Base-by-base conservation (phyloP, 1,139 yeast genomes). In the Wickerhamomyces sp. region DNA sequence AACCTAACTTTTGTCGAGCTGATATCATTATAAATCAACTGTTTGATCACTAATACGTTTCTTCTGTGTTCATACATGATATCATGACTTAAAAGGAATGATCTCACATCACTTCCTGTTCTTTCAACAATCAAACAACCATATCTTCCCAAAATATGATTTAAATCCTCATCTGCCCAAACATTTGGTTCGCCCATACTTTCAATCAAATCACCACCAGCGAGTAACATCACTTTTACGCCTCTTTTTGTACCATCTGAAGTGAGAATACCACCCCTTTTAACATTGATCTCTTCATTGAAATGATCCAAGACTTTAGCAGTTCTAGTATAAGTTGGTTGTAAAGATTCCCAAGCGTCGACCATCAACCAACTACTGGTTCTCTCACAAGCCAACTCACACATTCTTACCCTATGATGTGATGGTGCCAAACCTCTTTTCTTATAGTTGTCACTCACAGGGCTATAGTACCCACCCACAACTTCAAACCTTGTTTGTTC, bases 121-220 rank as follows among this genome's bases (percentile, higher is more conserved):
- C 99, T 72, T 66, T 91, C 99, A 16, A 91, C 96, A 38, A 93
- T 91, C 46, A 91, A 66, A 61, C 98, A 91, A 2, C 99, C 98
- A 58, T 91, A 91, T 44, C 85, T 79, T 20, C 98, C 98, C 46
- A 91, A 69, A 35, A 91, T 93, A 59, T 91, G 98, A 55, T 89
- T 95, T 52, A 91, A 69, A 60, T 91, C 99, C 40, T 75, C 83
- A 57, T 89, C 97, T 1, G 95, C 96, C 99, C 99, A 91, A 24
- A 91, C 98, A 54, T 89, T 93, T 21, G 97, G 97, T 59, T 91
- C 98, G n/a, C 98, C 98, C 97, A 93, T 91, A 33, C 94, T 81
- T 60, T 91, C 98, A 39, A 91, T 91, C 51, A 93, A 70, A 61
- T 91, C 98, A 25, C 98, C 98, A 33, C 99, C 99, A 1, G 98